Evolutionary conservation across 148 eudicot species (phyloP), one percentile per base, ranked within the genome.

Genomic region (Pharnaceum exiguum): DNA sequence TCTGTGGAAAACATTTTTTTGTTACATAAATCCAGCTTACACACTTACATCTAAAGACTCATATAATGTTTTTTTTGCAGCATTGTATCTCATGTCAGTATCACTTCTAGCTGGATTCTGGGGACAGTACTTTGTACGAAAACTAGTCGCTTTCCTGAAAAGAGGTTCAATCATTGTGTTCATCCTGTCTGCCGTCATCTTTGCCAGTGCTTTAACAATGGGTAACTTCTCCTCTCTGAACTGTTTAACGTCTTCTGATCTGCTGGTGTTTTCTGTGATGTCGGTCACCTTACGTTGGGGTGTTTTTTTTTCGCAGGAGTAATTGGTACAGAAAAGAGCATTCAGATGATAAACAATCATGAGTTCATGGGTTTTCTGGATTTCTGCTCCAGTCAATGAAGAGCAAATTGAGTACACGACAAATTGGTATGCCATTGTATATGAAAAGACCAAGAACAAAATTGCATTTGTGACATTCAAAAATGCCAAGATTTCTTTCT

Each of bases 161-260:
- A 75, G 99, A 62, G 96, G 89, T 58, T 93, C 99, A 5, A 21
- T 93, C 66, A 93, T 93, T 35, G 90, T 93, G 42, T 89, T 93
- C 75, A 84, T 93, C 56, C 91, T 89, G 37, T 82, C 95, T 3
- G 95, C 71, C 21, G 99, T 93, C 52, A 93, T 93, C 68, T 83
- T 89, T 55, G 89, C 91, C 10, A 93, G 99, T 54, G 96, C 99
- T 56, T n/a, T 93, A 18, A 83, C 76, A 5, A 93, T 93, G 99
- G 99, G 99, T 93, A 85, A 75, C 22, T 50, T 30, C 7, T 21
- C 25, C 29, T 25, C 11, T 27, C 2, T 40, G 32, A 10, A 12
- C 4, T 16, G 1, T 2, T 7, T 5, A n/a, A 1, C 32, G 0
- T 18, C 45, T 60, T 13, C 18, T 37, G 55, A 3, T 60, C 7